A percentile compares a stretch with the other conserved stretches of the same genome.
phyloP scores from a whole-genome alignment of 768 basidiomycete species.

The Boletus rufocinnamomeus region DNA sequence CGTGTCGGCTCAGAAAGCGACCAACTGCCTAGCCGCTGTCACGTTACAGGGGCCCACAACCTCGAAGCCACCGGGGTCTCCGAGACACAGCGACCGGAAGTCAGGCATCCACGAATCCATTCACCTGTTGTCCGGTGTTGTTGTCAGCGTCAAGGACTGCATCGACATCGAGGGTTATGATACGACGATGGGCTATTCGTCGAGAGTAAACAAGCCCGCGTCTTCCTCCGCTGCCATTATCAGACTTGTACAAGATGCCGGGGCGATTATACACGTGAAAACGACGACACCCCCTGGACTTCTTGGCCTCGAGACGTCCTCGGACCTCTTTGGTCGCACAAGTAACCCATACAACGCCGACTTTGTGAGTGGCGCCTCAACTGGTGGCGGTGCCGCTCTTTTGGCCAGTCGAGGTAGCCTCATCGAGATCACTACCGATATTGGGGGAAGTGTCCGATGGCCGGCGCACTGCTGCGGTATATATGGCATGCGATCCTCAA shows the following conservation, averaged over 20 bases:
- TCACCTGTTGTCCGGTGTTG: slow-evolving; percentile 45
- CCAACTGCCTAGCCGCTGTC: slow-evolving; percentile 54
- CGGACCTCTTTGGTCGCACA: slow-evolving; percentile 49
- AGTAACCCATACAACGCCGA: slow-evolving; percentile 49
- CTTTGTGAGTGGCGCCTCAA: slow-evolving; percentile 48
- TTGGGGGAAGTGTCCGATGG: slow-evolving; percentile 52
- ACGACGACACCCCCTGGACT: slow-evolving; percentile 47
- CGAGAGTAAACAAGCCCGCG: slow-evolving; percentile 38
- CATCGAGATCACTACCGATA: slow-evolving; percentile 50
- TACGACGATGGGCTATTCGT: slow-evolving; percentile 47
- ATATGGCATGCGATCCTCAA: slow-evolving; percentile 43
- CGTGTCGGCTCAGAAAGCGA: slow-evolving; percentile 42
- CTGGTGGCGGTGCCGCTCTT: slow-evolving; percentile 53
- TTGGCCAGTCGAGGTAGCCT: slow-evolving; percentile 46
- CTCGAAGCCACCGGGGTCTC: slow-evolving; percentile 9
- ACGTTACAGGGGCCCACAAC: slow-evolving; percentile 37
- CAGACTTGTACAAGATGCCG: slow-evolving; percentile 43
- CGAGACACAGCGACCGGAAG: slow-evolving; percentile 10
- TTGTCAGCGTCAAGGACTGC: slow-evolving; percentile 51
- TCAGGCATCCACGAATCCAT: background rate
- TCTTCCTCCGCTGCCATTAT: slow-evolving; percentile 40
- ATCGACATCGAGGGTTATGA: slow-evolving; percentile 48
- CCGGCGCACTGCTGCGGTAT: slow-evolving; percentile 52
- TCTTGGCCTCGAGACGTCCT: slow-evolving; percentile 41
- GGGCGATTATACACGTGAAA: slow-evolving; percentile 44